A percentile compares a stretch with the other conserved stretches of the same genome.
These are phyloP conservation scores for Coemansia sp. DNA, from an alignment of 192 early-diverging fungal genomes.

Conservation along the genomic window DNA sequence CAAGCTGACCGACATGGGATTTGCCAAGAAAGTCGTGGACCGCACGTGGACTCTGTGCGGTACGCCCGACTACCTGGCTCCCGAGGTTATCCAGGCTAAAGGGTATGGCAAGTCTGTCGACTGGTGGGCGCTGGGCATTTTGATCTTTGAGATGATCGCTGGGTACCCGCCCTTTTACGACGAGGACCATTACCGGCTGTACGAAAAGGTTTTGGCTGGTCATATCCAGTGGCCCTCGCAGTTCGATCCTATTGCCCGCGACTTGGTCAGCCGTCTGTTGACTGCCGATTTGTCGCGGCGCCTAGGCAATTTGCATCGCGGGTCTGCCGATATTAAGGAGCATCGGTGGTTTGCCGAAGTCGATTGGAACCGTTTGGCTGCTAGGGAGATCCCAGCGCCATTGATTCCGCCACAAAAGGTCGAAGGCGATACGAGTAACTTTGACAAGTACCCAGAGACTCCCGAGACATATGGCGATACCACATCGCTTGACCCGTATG, in stretches of 20 bases:
- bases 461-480: conserved; percentile 83
- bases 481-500: conserved; percentile 69
- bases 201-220: conserved; percentile 90
- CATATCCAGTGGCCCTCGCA: conserved; percentile 82
- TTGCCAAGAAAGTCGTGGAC: conserved; percentile 94
- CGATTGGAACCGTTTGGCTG: conserved; percentile 85
- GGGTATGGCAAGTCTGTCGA: conserved; percentile 93
- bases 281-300: conserved; percentile 89
- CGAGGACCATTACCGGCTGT: conserved; percentile 93
- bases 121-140: conserved; percentile 96
- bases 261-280: conserved; percentile 87
- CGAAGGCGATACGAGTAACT: conserved; percentile 95
- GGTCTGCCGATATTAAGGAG: conserved; percentile 87
- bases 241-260: conserved; percentile 82
- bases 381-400: conserved; percentile 82
- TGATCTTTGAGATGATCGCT: conserved; percentile 90
- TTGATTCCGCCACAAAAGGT: conserved; percentile 82
- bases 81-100: conserved; percentile 85
- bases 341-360: conserved; percentile 95
- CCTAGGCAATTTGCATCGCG: conserved; percentile 90
- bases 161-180: conserved; percentile 94
- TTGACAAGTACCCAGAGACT: conserved; percentile 97
- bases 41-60: conserved; percentile 96
- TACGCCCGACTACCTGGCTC: conserved; percentile 97
- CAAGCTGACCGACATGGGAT: conserved; percentile 91